phyloP scores from a whole-genome alignment of 768 basidiomycete species.

The Kwoniella dejecticola region DNA sequence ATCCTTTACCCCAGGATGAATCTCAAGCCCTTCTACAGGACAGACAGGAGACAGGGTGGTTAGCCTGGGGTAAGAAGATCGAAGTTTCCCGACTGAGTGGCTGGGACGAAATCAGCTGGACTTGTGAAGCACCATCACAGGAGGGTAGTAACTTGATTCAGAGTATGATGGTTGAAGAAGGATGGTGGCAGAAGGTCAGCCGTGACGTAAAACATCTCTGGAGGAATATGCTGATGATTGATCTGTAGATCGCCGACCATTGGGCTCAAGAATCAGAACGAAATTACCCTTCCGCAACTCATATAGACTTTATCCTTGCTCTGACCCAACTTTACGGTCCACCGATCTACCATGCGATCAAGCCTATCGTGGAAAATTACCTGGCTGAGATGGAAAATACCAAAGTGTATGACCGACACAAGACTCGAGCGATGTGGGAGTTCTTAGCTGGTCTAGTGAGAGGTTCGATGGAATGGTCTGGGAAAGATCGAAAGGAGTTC shows the following conservation, averaged over 20 bases:
- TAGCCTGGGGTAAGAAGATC: slow-evolving; percentile 69
- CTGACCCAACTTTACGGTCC: slow-evolving; percentile 73
- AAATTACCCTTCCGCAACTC: slow-evolving; percentile 49
- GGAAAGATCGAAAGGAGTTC: slow-evolving; percentile 60
- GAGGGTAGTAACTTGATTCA: slow-evolving; percentile 64
- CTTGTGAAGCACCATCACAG: slow-evolving; percentile 64
- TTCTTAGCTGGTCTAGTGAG: slow-evolving; percentile 73
- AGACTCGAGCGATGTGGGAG: slow-evolving; percentile 84
- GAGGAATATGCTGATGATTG: neutral
- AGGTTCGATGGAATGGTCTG: slow-evolving; percentile 84
- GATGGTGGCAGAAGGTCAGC: slow-evolving; percentile 61
- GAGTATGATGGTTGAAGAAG: slow-evolving; percentile 59
- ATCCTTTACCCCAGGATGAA: slow-evolving; percentile 57
- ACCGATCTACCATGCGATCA: slow-evolving; percentile 66
- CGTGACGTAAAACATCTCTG: neutral
- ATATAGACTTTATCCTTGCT: slow-evolving; percentile 58
- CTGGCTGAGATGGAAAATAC: slow-evolving; percentile 64
- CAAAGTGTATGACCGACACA: slow-evolving; percentile 62
- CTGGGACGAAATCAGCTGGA: slow-evolving; percentile 46
- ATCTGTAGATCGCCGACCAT: slow-evolving; percentile 61
- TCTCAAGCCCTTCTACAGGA: slow-evolving; percentile 59
- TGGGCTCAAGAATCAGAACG: slow-evolving; percentile 83
- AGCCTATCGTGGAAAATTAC: slow-evolving; percentile 64
- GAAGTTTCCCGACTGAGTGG: slow-evolving; percentile 56
- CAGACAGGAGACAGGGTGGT: slow-evolving; percentile 74